Evolutionary conservation across 208 protist species (phyloP).

Genomic region (Acanthamoeba castellanii): DNA sequence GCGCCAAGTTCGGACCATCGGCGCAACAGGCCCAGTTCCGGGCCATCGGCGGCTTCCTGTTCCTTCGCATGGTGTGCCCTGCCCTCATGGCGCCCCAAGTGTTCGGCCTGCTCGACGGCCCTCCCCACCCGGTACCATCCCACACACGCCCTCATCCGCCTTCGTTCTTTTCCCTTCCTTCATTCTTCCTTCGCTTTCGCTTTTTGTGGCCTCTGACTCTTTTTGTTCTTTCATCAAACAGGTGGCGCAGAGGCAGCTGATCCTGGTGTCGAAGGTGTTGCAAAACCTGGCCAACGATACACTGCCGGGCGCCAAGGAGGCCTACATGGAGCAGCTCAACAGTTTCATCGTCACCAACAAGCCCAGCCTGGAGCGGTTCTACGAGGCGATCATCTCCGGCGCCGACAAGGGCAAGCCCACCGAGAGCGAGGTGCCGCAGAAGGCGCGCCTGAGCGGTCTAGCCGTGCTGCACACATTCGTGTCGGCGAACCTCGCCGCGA

Average conservation of each 20-base stretch:
- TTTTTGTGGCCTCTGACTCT: too few relatives aligned
- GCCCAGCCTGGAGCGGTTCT: neutral
- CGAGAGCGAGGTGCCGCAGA: neutral
- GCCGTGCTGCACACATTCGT: too few relatives aligned
- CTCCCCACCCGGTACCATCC: neutral
- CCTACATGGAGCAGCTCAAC: slow-evolving; percentile 18
- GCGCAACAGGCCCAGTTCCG: neutral
- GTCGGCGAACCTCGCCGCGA: too few relatives aligned
- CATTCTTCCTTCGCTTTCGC: too few relatives aligned
- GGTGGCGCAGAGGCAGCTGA: neutral
- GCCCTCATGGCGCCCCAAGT: slow-evolving; percentile 42
- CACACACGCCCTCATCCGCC: too few relatives aligned
- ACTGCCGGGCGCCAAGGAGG: neutral
- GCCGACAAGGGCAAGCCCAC: neutral
- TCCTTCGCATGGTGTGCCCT: slow-evolving; percentile 48
- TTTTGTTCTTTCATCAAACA: neutral
- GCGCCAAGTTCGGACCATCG: neutral
- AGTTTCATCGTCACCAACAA: slow-evolving; percentile 5
- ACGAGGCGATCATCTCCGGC: neutral
- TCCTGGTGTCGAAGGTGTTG: neutral
- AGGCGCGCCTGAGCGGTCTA: too few relatives aligned
- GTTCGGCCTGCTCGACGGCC: slow-evolving; percentile 7
- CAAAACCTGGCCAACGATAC: neutral
- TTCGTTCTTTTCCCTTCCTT: too few relatives aligned
- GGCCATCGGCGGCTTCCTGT: slow-evolving; percentile 32